Base-by-base conservation (phyloP, 352 stramenopile species). In the Pythium periplocum region DNA sequence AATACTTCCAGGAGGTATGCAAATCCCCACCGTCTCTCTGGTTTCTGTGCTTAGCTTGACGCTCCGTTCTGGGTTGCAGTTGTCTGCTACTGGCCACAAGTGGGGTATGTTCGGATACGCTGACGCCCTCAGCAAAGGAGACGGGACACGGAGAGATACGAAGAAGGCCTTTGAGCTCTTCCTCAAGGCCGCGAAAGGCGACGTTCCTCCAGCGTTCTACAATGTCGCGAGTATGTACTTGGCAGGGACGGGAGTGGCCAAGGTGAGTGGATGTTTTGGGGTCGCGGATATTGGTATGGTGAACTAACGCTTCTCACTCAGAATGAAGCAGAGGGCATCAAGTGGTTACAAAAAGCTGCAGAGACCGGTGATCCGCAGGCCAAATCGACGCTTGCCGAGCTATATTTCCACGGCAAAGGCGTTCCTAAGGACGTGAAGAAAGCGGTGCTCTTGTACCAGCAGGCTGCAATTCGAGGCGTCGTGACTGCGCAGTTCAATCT, bases 151-250 rank as follows among this genome's bases (percentile, higher is more conserved):
- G 26, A 80, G 86, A 57, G 83, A 93, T 37, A 66, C 85, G 39
- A 71, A 79, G 48, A 87, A 90, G 59, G 82, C 82, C 11, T 94
- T 94, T 48, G 72, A 90, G 60, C 62, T 93, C 9, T 94, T 79
- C 53, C 76, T 81, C 32, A 70, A 63, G 38, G 90, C 76, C 12
- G 84, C 84, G 36, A 68, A 91, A 52, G 59, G 44, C 26, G 68
- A 70, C 43, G 69, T 94, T 34, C 80, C 80, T 4, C 81, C 82
- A 3, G 80, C 84, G 4, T 92, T 78, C 68, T 74, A 90, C 53
- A 90, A 91, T 40, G 76, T 94, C 38, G 73, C 80, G 57, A 92
- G 87, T 55, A 90, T 94, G 81, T 94, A 91, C 56, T 72, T 64
- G 6, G 69, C 64, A 6, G 83, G 83, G 35, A 84, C 62, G 8